Evolutionary conservation across 129 eudicot species (phyloP), one percentile per base, ranked within the genome.

Genomic region (Chrysanthemum lavandulifolium): DNA sequence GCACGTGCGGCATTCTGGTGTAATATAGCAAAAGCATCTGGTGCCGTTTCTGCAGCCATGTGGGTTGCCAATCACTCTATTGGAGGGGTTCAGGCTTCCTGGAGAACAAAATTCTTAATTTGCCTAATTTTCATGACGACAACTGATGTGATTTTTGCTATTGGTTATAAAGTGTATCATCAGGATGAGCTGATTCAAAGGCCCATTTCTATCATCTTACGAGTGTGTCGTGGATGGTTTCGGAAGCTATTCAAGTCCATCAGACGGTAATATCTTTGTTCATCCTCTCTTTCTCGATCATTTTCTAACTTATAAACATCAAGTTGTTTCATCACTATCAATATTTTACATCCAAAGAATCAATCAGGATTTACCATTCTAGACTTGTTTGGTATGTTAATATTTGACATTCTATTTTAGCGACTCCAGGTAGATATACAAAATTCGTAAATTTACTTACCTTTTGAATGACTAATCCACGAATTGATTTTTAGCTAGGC

Each of bases 61-160:
- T 76, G 80, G 80, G 80, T 76, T 76, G 61, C 74, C 61, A 2
- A 21, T 25, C 9, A 36, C 45, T 54, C 25, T 31, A 61, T 61
- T 67, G 11, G 25, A 21, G 80, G 74, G 10, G 60, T 36, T 25
- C n/a, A 48, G 16, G 61, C 48, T 47, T 14, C 74, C 8, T 76
- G 80, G 80, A 16, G 9, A 27, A 47, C 4, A 27, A 27, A 68
- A 47, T 68, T 76, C 68, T 47, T 76, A 12, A 76, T 76, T 67
- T 76, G 80, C 40, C 10, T 67, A 25, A 67, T 67, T 50, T 3
- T 23, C 40, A 67, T 58, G 50, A 66, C 10, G 11, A 7, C 25
- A 58, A 11, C 53, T 18, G 59, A 12, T 61, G 5, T 59, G 29
- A 29, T 67, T 49, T 76, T 76, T 31, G 29, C 12, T 10, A 59